Conservation (phyloP, 768 basidiomycete species). For the Melanogaster broomeanus region DNA sequence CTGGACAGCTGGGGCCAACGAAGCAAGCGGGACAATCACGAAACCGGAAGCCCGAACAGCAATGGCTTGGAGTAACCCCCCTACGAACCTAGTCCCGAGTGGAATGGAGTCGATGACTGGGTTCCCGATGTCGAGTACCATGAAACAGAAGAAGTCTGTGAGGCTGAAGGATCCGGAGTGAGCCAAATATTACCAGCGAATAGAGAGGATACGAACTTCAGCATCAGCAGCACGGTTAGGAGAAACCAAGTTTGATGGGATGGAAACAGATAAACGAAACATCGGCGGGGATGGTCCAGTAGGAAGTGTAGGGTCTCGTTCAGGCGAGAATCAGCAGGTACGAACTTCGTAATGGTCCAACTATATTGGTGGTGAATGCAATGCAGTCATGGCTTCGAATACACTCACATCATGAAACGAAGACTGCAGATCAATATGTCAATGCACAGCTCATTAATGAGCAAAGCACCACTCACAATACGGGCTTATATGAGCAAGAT, state of each 20-base stretch:
- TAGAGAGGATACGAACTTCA: slow-evolving; percentile 58
- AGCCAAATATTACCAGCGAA: background rate
- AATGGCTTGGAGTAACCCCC: slow-evolving; percentile 76
- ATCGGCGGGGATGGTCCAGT: slow-evolving; percentile 91
- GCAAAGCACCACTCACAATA: slow-evolving; percentile 63
- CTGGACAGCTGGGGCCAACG: slow-evolving; percentile 90
- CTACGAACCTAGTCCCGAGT: slow-evolving; percentile 64
- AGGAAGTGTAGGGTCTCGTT: slow-evolving; percentile 88
- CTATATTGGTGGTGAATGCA: slow-evolving; percentile 41
- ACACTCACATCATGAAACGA: slow-evolving; percentile 78
- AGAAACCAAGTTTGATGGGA: slow-evolving; percentile 95
- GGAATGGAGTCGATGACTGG: slow-evolving; percentile 68
- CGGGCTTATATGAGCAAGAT: slow-evolving; percentile 52
- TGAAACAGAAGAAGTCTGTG: slow-evolving; percentile 89
- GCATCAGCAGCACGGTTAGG: slow-evolving; percentile 58
- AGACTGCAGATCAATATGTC: slow-evolving; percentile 45
- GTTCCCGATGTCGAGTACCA: slow-evolving; percentile 86
- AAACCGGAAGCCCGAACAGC: slow-evolving; percentile 91
- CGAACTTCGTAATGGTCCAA: slow-evolving; percentile 68
- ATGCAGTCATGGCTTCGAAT: background rate
- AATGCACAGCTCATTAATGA: background rate
- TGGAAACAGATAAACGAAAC: slow-evolving; percentile 89
- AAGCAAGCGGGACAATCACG: slow-evolving; percentile 65
- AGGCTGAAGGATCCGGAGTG: slow-evolving; percentile 40
- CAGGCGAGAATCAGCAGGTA: slow-evolving; percentile 57